Percentiles rank a stretch among this genome's conserved stretches.
phyloP scores from a whole-genome alignment of 2,329 filamentous ascomycete species.

The Neofusicoccum sp. region DNA sequence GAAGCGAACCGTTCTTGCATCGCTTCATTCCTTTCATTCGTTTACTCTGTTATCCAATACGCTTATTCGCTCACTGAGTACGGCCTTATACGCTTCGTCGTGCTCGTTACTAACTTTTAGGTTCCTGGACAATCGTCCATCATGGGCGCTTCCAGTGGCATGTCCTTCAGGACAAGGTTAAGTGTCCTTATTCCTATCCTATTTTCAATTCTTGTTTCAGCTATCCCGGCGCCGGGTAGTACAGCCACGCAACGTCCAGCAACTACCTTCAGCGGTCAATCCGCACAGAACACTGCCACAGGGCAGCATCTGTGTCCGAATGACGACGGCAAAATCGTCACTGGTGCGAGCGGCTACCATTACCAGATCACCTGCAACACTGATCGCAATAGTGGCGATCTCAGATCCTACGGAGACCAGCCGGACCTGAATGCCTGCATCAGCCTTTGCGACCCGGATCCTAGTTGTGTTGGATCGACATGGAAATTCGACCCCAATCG shows the following conservation, averaged over 20 bases:
- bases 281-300: neutral
- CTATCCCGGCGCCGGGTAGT: neutral
- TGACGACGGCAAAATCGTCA: neutral
- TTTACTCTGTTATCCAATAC: neutral
- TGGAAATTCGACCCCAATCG: neutral
- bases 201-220: neutral
- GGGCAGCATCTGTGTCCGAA: neutral
- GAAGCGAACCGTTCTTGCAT: neutral
- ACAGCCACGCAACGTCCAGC: neutral
- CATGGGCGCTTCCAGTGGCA: neutral
- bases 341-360: neutral
- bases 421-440: neutral
- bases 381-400: neutral
- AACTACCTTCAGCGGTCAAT: neutral
- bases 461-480: neutral
- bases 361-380: neutral
- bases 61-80: neutral
- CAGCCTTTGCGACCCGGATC: neutral
- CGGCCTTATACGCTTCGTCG: neutral
- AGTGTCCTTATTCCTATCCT: neutral
- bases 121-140: neutral
- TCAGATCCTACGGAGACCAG: neutral
- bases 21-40: neutral
- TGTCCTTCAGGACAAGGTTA: constrained; percentile 3
- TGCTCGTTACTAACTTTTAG: neutral